Percentiles rank a stretch among this genome's conserved stretches.
These are phyloP conservation scores for Microsporum audouinii DNA, from an alignment of 2,329 filamentous ascomycete species.

Conservation along the genomic window DNA sequence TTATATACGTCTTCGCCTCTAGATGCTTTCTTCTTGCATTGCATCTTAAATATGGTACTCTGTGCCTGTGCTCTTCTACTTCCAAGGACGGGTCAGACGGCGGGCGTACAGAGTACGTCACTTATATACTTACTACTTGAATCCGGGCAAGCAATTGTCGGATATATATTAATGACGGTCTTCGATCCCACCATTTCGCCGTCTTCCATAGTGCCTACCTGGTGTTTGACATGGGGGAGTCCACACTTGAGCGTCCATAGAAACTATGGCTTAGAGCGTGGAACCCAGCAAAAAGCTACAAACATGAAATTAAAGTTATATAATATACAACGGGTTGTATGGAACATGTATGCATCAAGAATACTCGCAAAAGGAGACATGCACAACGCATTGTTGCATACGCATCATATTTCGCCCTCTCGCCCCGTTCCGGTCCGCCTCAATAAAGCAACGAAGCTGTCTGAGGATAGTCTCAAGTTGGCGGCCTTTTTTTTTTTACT, in stretches of 20 bases:
- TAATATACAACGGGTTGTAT: conserved; percentile 3
- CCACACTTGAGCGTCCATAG: not conserved
- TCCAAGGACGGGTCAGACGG: not conserved
- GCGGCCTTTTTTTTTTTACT: not conserved
- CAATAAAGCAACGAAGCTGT: not conserved
- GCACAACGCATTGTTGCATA: conserved; percentile 4
- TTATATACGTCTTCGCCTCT: not conserved
- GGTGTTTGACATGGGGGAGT: not conserved
- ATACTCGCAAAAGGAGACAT: not conserved
- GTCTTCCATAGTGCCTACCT: not conserved
- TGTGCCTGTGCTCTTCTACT: not conserved
- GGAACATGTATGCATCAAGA: not conserved
- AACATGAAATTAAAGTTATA: not conserved
- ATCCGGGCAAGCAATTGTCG: not conserved
- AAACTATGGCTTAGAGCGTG: not conserved
- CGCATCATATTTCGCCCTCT: not conserved
- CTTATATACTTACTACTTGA: not conserved
- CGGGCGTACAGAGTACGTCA: not conserved
- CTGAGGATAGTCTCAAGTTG: not conserved
- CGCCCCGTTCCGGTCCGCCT: not conserved
- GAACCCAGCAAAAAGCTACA: not conserved
- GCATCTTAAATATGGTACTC: not conserved
- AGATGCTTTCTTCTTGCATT: not conserved
- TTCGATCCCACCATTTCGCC: not conserved
- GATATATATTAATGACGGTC: not conserved